Conservation (phyloP, 2,329 filamentous ascomycete species). For the Alternaria alternata region DNA sequence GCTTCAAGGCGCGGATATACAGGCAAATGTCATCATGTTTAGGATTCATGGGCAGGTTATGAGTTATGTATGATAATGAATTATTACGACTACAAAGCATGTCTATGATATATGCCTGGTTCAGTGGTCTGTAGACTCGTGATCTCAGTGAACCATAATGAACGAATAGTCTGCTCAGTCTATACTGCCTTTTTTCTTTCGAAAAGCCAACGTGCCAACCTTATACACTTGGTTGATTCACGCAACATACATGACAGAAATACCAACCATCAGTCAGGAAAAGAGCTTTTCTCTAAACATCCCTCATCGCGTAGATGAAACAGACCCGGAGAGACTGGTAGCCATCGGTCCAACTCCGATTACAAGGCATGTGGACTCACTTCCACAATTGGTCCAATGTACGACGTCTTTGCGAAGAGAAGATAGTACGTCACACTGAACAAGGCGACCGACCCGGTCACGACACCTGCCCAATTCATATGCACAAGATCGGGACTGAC, state of each 20-base stretch:
- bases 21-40: constrained; percentile 9
- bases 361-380: constrained; percentile 35
- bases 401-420: constrained; percentile 40
- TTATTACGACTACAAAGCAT: neutral
- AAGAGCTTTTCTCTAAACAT: neutral
- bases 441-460: constrained; percentile 38
- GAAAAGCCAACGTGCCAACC: neutral
- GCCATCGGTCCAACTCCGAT: neutral
- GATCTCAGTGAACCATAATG: neutral
- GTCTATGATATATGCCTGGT: neutral
- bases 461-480: constrained; percentile 48
- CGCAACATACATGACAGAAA: neutral
- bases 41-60: neutral
- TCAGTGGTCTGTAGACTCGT: too few species aligned
- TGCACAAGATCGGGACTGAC: constrained; percentile 22
- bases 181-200: neutral
- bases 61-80: constrained; percentile 12
- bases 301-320: neutral
- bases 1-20: constrained; percentile 7
- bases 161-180: neutral
- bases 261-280: neutral
- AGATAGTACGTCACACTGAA: constrained; percentile 46
- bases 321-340: neutral
- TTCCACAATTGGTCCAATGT: constrained; percentile 46
- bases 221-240: neutral